Base-by-base conservation (phyloP, 805 yeast species). In the Diddensiella caesifluorescens region DNA sequence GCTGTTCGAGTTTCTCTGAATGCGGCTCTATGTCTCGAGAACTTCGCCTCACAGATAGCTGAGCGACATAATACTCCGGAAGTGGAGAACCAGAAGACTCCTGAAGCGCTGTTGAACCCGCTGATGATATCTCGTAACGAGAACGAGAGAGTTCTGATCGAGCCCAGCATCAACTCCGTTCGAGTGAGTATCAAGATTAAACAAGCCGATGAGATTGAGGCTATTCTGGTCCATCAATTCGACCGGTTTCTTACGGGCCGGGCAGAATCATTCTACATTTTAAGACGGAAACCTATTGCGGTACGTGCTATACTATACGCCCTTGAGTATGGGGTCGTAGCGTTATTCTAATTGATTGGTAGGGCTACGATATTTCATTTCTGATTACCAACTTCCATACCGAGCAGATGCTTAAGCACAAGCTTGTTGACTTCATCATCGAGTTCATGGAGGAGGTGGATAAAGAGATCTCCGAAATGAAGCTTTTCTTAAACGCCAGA, bases 391-490 rank as follows among this genome's bases (percentile, higher is more conserved):
- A 90, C 65, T 80, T 80, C 66, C 98, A 92, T 65, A 88, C 96
- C 7, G 96, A 90, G 63, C 82, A 83, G 51, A 87, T 92, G 95
- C 75, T 89, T 67, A 90, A 92, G 68, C 89, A 83, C 56, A 92
- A 92, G 66, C 74, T 92, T 55, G 95, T 92, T 33, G 98, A 92
- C 64, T 92, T 92, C 63, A 89, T 92, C 53, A 87, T 92, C 53
- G 97, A 92, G 68, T 92, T 92, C 63, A 89, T 92, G 97, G 97
- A 92, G 64, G 98, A 89, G 59, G 98, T 92, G 15, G 98, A 92
- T 64, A 90, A 88, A 69, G 98, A 92, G 65, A 92, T 92, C 59
- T 86, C 96, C 64, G 98, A 92, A 63, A 92, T 92, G 95, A 92
- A 92, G 67, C 74, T 92, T 63, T 92, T 90, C 63, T 75, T 92